Evolutionary conservation across 2,329 filamentous ascomycete species (phyloP).

Genomic region (Trichoderma citrinoviride): DNA sequence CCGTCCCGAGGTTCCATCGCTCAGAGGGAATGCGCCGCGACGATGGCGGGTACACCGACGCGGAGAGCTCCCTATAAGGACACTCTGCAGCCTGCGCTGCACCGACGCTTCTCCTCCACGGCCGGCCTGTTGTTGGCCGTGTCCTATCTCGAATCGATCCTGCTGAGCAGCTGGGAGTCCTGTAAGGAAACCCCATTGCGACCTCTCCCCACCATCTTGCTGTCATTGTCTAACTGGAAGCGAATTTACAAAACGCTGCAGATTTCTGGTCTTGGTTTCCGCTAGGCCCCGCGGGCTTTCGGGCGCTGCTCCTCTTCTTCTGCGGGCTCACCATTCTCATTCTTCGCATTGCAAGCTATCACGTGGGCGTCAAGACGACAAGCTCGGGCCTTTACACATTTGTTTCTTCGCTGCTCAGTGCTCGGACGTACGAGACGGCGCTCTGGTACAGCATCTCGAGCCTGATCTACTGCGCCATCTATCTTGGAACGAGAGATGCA

Average conservation of each 20-base stretch:
- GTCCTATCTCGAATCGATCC: constrained; percentile 70
- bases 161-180: constrained; percentile 67
- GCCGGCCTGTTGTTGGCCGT: constrained; percentile 66
- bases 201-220: not conserved
- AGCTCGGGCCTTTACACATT: constrained; percentile 66
- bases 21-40: constrained; percentile 44
- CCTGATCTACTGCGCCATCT: constrained; percentile 76
- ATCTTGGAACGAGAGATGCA: constrained; percentile 66
- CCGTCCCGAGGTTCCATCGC: not conserved
- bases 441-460: constrained; percentile 76
- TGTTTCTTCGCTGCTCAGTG: constrained; percentile 52
- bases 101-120: constrained; percentile 80
- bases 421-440: constrained; percentile 65
- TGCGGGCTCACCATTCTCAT: constrained; percentile 76
- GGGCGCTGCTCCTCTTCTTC: constrained; percentile 71
- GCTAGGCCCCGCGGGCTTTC: constrained; percentile 69
- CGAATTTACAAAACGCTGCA: constrained; percentile 34
- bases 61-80: constrained; percentile 73
- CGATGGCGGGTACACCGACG: constrained; percentile 52
- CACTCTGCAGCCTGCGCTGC: constrained; percentile 84
- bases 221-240: constrained; percentile 21
- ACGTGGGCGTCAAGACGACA: constrained; percentile 70
- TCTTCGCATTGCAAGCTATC: constrained; percentile 80
- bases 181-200: constrained; percentile 51
- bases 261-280: constrained; percentile 87